A percentile compares a stretch with the other conserved stretches of the same genome.
Evolutionary conservation across 805 yeast genomes (phyloP).

Genomic region (Candida wancherniae): DNA sequence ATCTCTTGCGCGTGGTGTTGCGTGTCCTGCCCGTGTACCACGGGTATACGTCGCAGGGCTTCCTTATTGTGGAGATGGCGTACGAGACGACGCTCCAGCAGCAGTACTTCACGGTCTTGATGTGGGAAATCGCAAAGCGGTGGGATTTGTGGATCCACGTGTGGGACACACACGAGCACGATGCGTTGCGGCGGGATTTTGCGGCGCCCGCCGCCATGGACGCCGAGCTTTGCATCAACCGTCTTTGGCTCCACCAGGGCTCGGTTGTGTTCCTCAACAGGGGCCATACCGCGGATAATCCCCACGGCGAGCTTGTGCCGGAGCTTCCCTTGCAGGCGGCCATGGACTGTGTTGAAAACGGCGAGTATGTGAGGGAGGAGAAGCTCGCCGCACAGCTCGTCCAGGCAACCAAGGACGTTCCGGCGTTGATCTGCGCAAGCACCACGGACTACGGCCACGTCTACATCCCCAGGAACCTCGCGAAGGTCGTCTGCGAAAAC

Average conservation of each 20-base stretch:
- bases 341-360: constrained; percentile 1
- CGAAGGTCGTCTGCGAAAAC: constrained; percentile 1
- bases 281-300: constrained; percentile 8
- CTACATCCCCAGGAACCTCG: constrained; percentile 5
- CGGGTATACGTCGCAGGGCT: background rate
- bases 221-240: constrained; percentile 9
- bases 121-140: constrained; percentile 5
- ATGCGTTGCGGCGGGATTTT: constrained; percentile 15
- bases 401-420: background rate
- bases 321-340: constrained; percentile 8
- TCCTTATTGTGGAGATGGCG: constrained; percentile 7
- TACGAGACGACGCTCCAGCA: constrained; percentile 5
- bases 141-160: constrained; percentile 9
- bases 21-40: background rate
- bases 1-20: constrained; percentile 9
- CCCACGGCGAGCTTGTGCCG: constrained; percentile 12
- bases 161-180: constrained; percentile 14
- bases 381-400: constrained; percentile 1
- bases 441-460: constrained; percentile 5
- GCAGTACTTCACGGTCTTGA: constrained; percentile 10
- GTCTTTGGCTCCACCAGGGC: constrained; percentile 8
- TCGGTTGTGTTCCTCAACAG: constrained; percentile 3
- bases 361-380: background rate
- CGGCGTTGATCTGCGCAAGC: no score
- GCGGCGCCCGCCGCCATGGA: constrained; percentile 9